Evolutionary conservation across 73 alveolate genomes (phyloP), one percentile per base, ranked within the genome.

Genomic region (Paramecium biaurelia): DNA sequence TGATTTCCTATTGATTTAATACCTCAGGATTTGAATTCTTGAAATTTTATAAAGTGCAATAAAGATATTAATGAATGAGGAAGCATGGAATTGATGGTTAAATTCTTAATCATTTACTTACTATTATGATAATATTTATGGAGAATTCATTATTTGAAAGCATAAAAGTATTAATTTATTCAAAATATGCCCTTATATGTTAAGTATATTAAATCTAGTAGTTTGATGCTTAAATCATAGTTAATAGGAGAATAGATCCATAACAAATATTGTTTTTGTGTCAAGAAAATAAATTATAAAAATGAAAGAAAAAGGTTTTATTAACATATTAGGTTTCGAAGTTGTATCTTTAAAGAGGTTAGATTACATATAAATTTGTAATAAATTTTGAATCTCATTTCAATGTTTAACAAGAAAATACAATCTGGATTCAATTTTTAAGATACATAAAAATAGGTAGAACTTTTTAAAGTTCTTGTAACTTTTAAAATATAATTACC

Each of bases 111-210:
- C n/a, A 79, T 30, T 79, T 23, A 23, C 21, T 79, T 37, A 23
- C 23, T 79, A 45, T 21, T 1, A 20, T 0, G n/a, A n/a, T n/a
- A n/a, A n/a, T n/a, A n/a, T n/a, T n/a, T n/a, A n/a, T n/a, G n/a
- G n/a, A n/a, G n/a, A n/a, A n/a, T n/a, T n/a, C n/a, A n/a, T n/a
- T n/a, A n/a, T n/a, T n/a, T n/a, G n/a, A n/a, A n/a, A n/a, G n/a
- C n/a, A n/a, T n/a, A n/a, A n/a, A n/a, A n/a, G n/a, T n/a, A n/a
- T 70, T 32, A 18, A 9, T 70, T 32, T 15, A 70, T 2, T 70
- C 85, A 10, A 70, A 70, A 59, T n/a, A 18, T 76, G 30, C 89
- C 74, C 23, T 76, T 76, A 42, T 76, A 76, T 42, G 1, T 41
- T 42, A 70, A 76, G 4, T 76, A 1, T 42, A 76, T 76, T 20